Conservation (phyloP, 2,329 filamentous ascomycete genomes). For the Periconia macrospinosa region DNA sequence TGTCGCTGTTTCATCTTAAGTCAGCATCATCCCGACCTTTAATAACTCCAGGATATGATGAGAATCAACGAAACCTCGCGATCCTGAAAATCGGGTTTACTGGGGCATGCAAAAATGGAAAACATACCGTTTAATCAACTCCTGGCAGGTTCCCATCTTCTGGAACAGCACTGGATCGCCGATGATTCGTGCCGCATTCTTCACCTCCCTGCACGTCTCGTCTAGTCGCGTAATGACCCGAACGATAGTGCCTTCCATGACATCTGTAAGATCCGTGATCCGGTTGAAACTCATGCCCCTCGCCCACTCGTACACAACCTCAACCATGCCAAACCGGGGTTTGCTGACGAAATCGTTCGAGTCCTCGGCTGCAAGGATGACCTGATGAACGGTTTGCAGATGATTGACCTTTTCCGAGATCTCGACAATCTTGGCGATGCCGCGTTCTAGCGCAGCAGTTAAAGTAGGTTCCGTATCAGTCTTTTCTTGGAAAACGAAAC, state of each 20-base stretch:
- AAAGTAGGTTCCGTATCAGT: slow-evolving; percentile 79
- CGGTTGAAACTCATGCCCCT: slow-evolving; percentile 97
- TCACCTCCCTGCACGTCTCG: slow-evolving; percentile 95
- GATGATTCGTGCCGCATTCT: slow-evolving; percentile 93
- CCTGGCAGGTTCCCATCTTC: slow-evolving; percentile 97
- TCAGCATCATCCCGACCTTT: slow-evolving; percentile 19
- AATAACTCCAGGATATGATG: not conserved
- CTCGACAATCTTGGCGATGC: slow-evolving; percentile 80
- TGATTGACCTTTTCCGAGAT: slow-evolving; percentile 93
- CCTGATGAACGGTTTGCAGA: slow-evolving; percentile 86
- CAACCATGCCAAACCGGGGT: slow-evolving; percentile 89
- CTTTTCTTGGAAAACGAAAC: slow-evolving; percentile 98
- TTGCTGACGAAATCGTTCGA: slow-evolving; percentile 87
- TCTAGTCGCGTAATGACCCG: slow-evolving; percentile 90
- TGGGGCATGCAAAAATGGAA: not conserved
- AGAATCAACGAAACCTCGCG: slow-evolving; percentile 7
- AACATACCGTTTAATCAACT: slow-evolving; percentile 96
- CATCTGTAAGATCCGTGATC: slow-evolving; percentile 93
- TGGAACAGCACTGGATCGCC: slow-evolving; percentile 89
- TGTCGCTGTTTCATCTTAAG: slow-evolving; percentile 35
- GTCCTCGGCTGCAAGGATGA: slow-evolving; percentile 87
- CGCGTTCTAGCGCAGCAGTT: slow-evolving; percentile 78
- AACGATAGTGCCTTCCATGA: slow-evolving; percentile 96
- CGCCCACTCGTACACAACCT: slow-evolving; percentile 99
- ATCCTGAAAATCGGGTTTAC: not conserved